Evolutionary conservation across 192 early-diverging fungal genomes (phyloP).

Genomic region (Backusella westeae): DNA sequence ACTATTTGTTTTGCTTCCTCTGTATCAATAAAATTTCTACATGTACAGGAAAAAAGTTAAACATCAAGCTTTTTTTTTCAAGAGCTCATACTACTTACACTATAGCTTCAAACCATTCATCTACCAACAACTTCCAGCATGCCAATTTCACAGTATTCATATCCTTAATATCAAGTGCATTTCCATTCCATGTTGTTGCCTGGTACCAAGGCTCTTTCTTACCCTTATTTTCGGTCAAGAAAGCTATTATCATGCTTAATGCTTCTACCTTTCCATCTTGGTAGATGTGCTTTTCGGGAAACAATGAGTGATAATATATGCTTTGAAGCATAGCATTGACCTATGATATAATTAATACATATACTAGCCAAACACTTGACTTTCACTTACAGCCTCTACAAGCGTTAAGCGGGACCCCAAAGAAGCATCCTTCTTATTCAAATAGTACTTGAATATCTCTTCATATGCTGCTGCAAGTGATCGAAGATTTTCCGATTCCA

Average conservation of each 20-base stretch:
- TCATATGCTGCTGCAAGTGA: not conserved
- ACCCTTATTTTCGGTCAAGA: not conserved
- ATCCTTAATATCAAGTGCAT: not conserved
- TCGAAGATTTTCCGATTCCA: not conserved
- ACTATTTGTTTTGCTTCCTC: slow-evolving; percentile 33
- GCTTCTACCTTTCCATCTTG: not conserved
- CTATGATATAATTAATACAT: not conserved
- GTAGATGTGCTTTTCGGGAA: not conserved
- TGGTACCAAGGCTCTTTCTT: not conserved
- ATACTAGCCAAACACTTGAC: not conserved
- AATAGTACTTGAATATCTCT: not conserved
- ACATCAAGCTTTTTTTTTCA: not conserved
- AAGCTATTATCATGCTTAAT: not conserved
- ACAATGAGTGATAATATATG: slow-evolving; percentile 15
- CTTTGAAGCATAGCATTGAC: slow-evolving; percentile 24
- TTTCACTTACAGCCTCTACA: slow-evolving; percentile 13
- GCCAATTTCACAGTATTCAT: slow-evolving; percentile 24
- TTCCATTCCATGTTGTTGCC: slow-evolving; percentile 18
- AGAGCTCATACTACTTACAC: slow-evolving; percentile 20
- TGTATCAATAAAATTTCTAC: slow-evolving; percentile 29
- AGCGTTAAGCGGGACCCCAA: slow-evolving; percentile 3
- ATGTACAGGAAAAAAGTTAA: not conserved
- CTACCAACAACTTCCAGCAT: slow-evolving; percentile 48
- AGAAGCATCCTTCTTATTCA: not conserved
- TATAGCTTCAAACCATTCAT: slow-evolving; percentile 51